Evolutionary conservation across 345 rosid species (phyloP), one percentile per base, ranked within the genome.

Genomic region (Melastoma malabathricum): DNA sequence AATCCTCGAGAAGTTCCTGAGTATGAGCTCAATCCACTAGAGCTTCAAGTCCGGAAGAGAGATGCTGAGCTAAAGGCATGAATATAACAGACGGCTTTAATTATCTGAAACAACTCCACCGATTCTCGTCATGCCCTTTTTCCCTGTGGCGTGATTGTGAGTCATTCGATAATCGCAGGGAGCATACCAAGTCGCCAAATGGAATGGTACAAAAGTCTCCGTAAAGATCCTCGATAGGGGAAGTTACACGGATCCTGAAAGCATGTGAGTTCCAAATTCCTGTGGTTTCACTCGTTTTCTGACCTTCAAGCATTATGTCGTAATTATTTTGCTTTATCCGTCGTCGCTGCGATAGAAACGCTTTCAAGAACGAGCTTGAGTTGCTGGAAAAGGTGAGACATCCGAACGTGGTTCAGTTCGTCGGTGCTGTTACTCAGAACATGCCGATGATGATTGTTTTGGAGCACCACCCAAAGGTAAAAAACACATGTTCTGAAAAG

Each of bases 361-460:
- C 86, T 54, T 92, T 92, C 74, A 82, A 76, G 54, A 57, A 80
- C 52, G 98, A 92, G 76, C 76, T 92, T 18, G 84, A 90, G 46
- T 55, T 84, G 56, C 64, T 92, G 56, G 96, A 86, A 61, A 87
- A 77, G 68, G 96, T 79, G 46, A 72, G 98, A 50, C 98, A 92
- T 81, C 98, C 98, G 18, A 92, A 92, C 72, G 80, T 92, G 53
- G 82, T 92, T 64, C 98, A 92, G 57, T 92, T 92, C 72, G 96
- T 92, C 59, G 98, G 98, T 70, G 96, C 98, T 47, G 98, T 92
- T 39, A 92, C 98, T 50, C 98, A 92, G 67, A 87, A 92, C 57
- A 50, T 79, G 55, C 98, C 98, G 0, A 82, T 92, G 98, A 92
- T 92, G 98, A 87, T 92, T 66, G 88, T 87, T 60, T 65, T 68